Conservation (phyloP, 2,329 filamentous ascomycete genomes). For the Rhexocercosporidium sp. region DNA sequence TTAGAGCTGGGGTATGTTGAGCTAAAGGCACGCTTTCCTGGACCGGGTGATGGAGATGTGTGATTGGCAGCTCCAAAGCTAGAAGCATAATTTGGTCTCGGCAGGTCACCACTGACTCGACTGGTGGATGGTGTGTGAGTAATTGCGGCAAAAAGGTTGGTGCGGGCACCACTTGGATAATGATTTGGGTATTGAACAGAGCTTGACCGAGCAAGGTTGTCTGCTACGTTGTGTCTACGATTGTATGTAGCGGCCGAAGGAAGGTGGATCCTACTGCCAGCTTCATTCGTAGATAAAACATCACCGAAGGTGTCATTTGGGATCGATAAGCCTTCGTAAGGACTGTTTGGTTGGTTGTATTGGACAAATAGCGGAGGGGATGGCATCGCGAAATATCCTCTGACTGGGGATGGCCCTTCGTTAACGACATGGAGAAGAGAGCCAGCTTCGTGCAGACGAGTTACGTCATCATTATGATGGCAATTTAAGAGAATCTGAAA, state of each 20-base stretch:
- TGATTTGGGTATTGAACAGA: neutral
- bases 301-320: neutral
- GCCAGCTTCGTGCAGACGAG: neutral
- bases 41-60: neutral
- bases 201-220: neutral
- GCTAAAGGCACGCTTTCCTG: neutral
- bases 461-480: neutral
- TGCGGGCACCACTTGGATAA: neutral
- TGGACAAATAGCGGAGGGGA: neutral
- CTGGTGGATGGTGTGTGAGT: neutral
- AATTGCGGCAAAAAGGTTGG: neutral
- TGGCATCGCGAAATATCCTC: neutral
- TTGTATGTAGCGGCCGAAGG: neutral
- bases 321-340: neutral
- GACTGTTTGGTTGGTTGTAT: neutral
- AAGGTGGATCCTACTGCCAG: neutral
- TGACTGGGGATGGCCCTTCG: neutral
- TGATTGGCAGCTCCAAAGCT: neutral
- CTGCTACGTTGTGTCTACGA: neutral
- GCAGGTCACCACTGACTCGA: neutral
- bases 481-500: neutral
- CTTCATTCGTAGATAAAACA: neutral
- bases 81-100: too few species aligned
- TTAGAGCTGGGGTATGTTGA: neutral
- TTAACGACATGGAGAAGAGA: neutral